Base-by-base conservation (phyloP, 208 protist genomes). In the Porcisia deanei region DNA sequence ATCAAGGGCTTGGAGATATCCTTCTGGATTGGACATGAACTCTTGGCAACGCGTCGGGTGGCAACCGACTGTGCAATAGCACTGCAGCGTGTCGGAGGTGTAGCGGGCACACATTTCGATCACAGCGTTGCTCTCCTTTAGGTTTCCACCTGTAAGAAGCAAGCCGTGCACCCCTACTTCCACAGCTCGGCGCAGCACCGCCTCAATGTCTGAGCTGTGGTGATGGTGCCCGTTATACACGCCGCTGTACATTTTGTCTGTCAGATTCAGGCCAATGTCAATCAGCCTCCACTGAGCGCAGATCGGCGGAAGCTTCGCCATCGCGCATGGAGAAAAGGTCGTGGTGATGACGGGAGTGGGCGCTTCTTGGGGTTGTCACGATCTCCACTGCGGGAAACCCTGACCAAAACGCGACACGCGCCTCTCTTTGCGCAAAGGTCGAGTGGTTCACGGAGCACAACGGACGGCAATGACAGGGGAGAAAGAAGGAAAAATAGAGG, bases 261-360 rank as follows among this genome's bases (percentile, higher is more conserved):
- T 94, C 52, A 98, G 82, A 75, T 98, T 98, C 55, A 93, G 75
- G n/a, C 90, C 92, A 80, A 96, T 96, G 79, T 98, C 94, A 73
- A 96, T 84, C 43, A 94, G 85, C 14, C 79, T 75, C 81, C 88
- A 87, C 58, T 75, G 61, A 9, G 78, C 47, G 54, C 71, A 77
- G 59, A 55, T 71, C 39, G 20, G 52, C 25, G 78, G 78, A 9
- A 71, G 25, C 8, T 45, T 73, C 8, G 58, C 57, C 78, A 71
- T 68, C 30, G 18, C 52, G 20, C 43, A 5, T 52, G 64, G 5
- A 22, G 55, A 79, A 18, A 74, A 39, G 25, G 18, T 39, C 30
- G 49, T 73, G 30, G 18, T 71, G 34, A 64, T 43, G 22, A 12
- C 7, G 22, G 41, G 41, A 18, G 59, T 7, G 30, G 16, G 34